A percentile compares a stretch with the other conserved stretches of the same genome.
phyloP scores from a whole-genome alignment of 805 yeast genomes.

The Grigorovia humatica region DNA sequence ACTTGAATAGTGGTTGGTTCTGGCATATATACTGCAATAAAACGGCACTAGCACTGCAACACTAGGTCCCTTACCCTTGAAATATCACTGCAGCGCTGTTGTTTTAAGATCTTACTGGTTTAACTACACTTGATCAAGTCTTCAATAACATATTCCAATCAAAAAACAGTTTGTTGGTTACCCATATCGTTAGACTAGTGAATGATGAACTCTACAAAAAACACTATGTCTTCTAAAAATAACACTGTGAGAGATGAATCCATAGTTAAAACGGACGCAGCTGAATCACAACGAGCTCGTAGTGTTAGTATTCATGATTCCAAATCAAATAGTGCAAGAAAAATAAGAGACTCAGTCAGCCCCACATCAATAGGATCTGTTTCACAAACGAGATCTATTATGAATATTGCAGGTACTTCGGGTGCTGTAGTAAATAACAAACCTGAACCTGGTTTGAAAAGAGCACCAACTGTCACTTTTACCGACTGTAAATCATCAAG shows the following conservation, averaged over 20 bases:
- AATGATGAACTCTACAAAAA: background rate
- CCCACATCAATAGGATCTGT: constrained; percentile 8
- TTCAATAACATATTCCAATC: too few species aligned
- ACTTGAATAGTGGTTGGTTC: background rate
- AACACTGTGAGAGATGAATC: background rate
- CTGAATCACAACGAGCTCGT: background rate
- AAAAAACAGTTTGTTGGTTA: too few species aligned
- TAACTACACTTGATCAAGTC: too few species aligned
- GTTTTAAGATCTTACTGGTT: too few species aligned
- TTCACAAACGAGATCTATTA: constrained; percentile 17
- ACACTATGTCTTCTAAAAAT: background rate
- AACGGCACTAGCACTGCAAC: background rate
- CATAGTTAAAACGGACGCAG: background rate
- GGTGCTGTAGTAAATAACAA: constrained; percentile 25
- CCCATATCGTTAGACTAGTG: too few species aligned
- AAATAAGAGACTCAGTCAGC: constrained; percentile 12
- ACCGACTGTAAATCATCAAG: constrained; percentile 15
- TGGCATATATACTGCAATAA: background rate
- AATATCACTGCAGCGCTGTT: background rate
- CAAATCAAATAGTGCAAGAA: background rate
- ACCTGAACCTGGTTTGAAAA: constrained; percentile 22
- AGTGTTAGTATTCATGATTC: background rate
- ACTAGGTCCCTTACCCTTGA: too few species aligned
- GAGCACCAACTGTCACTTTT: constrained; percentile 26
- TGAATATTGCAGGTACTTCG: constrained; percentile 22